phyloP scores from a whole-genome alignment of 2,329 filamentous ascomycete genomes.

The Talaromyces sp. region DNA sequence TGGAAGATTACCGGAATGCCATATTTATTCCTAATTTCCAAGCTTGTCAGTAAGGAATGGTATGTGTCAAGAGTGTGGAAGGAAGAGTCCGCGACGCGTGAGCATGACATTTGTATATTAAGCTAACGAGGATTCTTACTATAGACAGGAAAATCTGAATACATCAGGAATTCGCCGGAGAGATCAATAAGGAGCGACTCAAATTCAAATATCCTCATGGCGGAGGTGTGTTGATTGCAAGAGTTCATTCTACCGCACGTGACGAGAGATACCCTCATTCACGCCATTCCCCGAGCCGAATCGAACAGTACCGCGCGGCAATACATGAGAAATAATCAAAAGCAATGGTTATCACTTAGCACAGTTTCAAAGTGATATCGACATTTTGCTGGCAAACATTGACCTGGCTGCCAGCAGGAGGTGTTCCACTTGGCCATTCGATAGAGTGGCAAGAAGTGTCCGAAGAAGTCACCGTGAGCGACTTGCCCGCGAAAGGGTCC shows the following conservation, averaged over 20 bases:
- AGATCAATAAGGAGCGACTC: not conserved
- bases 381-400: constrained; percentile 24
- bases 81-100: not conserved
- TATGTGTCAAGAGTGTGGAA: not conserved
- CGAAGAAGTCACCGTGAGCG: constrained; percentile 23
- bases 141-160: not conserved
- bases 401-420: constrained; percentile 28
- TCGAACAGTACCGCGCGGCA: not conserved
- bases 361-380: constrained; percentile 29
- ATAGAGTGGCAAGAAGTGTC: constrained; percentile 24
- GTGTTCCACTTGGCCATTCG: constrained; percentile 29
- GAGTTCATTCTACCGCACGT: not conserved
- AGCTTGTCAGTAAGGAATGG: not conserved
- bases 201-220: not conserved
- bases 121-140: not conserved
- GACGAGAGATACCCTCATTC: not conserved
- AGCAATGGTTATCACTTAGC: constrained; percentile 12
- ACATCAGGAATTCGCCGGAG: not conserved
- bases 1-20: no score
- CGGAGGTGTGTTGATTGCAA: not conserved
- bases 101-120: not conserved
- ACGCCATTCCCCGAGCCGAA: not conserved
- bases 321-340: not conserved
- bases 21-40: not conserved
- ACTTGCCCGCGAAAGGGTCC: constrained; percentile 33